Conservation (phyloP, 306 rosid species). For the Vigna mungo region DNA sequence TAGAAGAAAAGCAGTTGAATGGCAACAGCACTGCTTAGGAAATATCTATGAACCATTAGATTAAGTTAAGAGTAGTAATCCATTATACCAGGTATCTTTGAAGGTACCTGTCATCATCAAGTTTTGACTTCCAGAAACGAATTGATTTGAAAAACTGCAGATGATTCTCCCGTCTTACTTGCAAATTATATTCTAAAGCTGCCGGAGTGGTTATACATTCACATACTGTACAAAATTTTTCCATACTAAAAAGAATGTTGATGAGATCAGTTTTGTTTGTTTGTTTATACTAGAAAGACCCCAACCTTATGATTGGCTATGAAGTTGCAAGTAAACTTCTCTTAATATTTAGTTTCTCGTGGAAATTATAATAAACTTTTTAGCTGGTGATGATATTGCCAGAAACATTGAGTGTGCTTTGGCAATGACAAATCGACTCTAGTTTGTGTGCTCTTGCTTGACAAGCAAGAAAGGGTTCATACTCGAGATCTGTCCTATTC, state of each 20-base stretch:
- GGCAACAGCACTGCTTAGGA: constrained; percentile 42
- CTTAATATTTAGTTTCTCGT: not conserved
- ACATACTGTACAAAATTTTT: constrained; percentile 37
- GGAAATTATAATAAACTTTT: not conserved
- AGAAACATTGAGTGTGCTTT: not conserved
- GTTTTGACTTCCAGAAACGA: constrained; percentile 27
- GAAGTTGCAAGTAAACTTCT: not conserved
- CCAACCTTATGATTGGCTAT: not conserved
- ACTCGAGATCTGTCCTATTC: not conserved
- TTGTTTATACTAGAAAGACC: not conserved
- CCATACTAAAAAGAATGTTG: not conserved
- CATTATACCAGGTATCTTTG: constrained; percentile 33
- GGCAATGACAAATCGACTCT: not conserved
- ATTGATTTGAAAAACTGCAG: not conserved
- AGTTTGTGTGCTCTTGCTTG: not conserved
- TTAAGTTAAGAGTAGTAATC: constrained; percentile 19
- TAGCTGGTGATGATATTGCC: not conserved
- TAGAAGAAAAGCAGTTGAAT: constrained; percentile 56
- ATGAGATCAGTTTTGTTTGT: not conserved
- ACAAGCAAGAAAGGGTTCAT: not conserved
- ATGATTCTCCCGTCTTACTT: constrained; percentile 14
- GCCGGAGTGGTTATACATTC: not conserved
- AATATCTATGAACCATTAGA: constrained; percentile 45
- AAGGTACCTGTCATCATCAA: constrained; percentile 18
- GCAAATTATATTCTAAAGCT: no score